These are phyloP conservation scores for Coprinellus aureogranulatus DNA, from an alignment of 768 basidiomycete genomes.

Conservation along the genomic window DNA sequence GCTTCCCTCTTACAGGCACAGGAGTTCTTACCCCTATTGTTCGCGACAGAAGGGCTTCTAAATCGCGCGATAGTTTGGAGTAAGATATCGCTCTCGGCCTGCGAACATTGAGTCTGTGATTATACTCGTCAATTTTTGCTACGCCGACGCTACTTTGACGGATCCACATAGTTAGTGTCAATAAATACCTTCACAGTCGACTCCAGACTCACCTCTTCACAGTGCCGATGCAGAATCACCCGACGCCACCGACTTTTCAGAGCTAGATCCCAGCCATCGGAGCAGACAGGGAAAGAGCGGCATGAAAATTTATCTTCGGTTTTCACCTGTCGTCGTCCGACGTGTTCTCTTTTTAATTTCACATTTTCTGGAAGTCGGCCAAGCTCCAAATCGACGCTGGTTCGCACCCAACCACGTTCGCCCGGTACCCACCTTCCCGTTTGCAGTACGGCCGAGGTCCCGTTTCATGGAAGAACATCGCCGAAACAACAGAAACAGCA, in stretches of 20 bases:
- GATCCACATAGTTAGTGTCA: too few species aligned
- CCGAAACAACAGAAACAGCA: not conserved
- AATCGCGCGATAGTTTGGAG: not conserved
- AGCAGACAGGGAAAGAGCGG: not conserved
- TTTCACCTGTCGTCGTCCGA: not conserved
- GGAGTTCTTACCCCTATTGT: not conserved
- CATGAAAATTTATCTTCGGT: not conserved
- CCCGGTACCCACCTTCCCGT: not conserved
- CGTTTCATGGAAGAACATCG: slow-evolving; percentile 2
- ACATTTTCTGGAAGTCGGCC: not conserved
- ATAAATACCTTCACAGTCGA: too few species aligned
- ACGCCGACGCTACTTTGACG: too few species aligned
- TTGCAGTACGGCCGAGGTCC: not conserved
- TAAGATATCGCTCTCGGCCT: too few species aligned
- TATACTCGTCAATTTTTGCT: too few species aligned
- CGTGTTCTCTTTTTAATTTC: not conserved
- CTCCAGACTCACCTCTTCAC: not conserved
- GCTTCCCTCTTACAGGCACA: too few species aligned
- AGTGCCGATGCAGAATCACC: not conserved
- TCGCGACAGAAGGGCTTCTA: not conserved
- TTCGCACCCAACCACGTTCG: not conserved
- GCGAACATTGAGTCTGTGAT: too few species aligned
- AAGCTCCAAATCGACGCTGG: not conserved
- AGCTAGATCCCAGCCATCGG: not conserved
- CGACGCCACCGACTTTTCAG: not conserved